Evolutionary conservation across 2,329 filamentous ascomycete species (phyloP).

Genomic region (Aspergillus nomiae): DNA sequence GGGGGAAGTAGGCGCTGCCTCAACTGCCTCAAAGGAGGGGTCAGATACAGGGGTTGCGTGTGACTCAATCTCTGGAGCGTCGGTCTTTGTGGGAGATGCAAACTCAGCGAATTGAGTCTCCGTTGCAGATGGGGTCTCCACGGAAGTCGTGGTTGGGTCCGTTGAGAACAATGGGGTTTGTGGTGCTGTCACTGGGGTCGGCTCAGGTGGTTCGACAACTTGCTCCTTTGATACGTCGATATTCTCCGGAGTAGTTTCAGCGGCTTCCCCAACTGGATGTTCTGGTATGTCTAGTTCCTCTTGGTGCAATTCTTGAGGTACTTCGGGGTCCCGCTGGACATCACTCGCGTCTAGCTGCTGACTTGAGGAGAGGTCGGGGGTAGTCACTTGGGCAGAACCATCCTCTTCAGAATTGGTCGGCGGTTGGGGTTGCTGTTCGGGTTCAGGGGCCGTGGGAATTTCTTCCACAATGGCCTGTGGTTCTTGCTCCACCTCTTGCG

Average conservation of each 20-base stretch:
- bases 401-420: slow-evolving; percentile 15
- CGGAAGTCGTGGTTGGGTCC: slow-evolving; percentile 8
- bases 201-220: slow-evolving; percentile 16
- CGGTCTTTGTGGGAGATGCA: slow-evolving; percentile 22
- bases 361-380: slow-evolving; percentile 14
- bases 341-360: slow-evolving; percentile 23
- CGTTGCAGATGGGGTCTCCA: slow-evolving; percentile 27
- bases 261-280: slow-evolving; percentile 11
- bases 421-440: slow-evolving; percentile 13
- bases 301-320: slow-evolving; percentile 15
- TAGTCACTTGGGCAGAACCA: slow-evolving; percentile 14
- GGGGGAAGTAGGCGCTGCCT: slow-evolving; percentile 11
- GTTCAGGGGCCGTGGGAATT: slow-evolving; percentile 16
- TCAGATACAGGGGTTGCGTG: slow-evolving; percentile 18
- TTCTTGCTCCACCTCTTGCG: slow-evolving; percentile 19
- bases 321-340: slow-evolving; percentile 18
- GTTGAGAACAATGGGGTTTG: slow-evolving; percentile 27
- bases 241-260: slow-evolving; percentile 13
- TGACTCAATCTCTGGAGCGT: slow-evolving; percentile 13
- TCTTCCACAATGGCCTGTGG: slow-evolving; percentile 20
- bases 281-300: slow-evolving; percentile 16
- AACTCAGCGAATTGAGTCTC: slow-evolving; percentile 33
- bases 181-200: slow-evolving; percentile 24
- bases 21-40: slow-evolving; percentile 10
- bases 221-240: slow-evolving; percentile 11